Evolutionary conservation across 306 rosid species (phyloP).

Genomic region (Lotus japonicus): DNA sequence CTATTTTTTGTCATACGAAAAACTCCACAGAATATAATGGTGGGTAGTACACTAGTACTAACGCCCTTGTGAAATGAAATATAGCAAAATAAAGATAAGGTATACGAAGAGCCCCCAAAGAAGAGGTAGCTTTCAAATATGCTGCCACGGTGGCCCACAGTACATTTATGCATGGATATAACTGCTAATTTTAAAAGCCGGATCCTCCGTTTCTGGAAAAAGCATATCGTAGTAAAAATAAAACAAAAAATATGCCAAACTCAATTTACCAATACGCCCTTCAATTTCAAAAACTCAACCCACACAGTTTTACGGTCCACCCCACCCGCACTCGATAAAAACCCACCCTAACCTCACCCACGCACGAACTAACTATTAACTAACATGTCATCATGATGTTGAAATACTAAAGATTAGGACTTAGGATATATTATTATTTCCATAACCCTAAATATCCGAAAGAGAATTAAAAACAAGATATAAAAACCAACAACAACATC

Average conservation of each 20-base stretch:
- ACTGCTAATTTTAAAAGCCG: slow-evolving; percentile 26
- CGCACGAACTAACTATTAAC: slow-evolving; percentile 7
- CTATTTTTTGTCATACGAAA: too few species aligned
- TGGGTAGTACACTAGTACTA: too few species aligned
- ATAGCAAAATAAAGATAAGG: too few species aligned
- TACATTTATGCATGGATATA: slow-evolving; percentile 36
- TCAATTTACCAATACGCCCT: slow-evolving; percentile 18
- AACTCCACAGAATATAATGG: too few species aligned
- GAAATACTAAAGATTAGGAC: not conserved
- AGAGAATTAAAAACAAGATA: not conserved
- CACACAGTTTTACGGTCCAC: slow-evolving; percentile 10
- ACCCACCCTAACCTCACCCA: slow-evolving; percentile 37
- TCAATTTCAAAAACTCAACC: not conserved
- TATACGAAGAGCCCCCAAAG: too few species aligned
- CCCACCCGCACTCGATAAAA: slow-evolving; percentile 21
- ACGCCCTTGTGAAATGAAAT: too few species aligned
- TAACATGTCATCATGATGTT: slow-evolving; percentile 11
- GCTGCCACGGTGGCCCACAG: slow-evolving; percentile 37
- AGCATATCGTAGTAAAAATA: too few species aligned
- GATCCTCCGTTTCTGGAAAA: slow-evolving; percentile 22
- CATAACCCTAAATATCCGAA: slow-evolving; percentile 37
- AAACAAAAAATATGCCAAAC: too few species aligned
- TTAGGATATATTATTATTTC: not conserved
- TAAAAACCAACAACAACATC: not conserved
- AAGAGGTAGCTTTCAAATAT: slow-evolving; percentile 17